phyloP scores from a whole-genome alignment of 306 rosid species.

The Rosa rugosa region DNA sequence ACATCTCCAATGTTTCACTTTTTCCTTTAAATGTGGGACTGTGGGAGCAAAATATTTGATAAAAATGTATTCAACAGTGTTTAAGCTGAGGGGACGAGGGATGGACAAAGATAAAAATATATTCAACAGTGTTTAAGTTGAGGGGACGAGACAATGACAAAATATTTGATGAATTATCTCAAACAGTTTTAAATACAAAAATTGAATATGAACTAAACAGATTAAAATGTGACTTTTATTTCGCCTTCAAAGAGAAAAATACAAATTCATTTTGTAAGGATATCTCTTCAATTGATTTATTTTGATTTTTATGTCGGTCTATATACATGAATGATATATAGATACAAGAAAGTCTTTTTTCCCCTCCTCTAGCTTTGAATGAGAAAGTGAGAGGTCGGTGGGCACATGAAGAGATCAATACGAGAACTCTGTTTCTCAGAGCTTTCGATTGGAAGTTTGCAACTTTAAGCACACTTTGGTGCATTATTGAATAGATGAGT shows the following conservation, averaged over 20 bases:
- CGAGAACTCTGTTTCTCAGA: not conserved
- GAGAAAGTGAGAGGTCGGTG: conserved; percentile 20
- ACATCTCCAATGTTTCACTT: not conserved
- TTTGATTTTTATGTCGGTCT: not conserved
- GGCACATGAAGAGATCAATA: not conserved
- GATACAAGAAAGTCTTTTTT: conserved; percentile 16
- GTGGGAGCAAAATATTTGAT: too few species aligned
- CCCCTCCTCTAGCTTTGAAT: conserved; percentile 20
- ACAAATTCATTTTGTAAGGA: not conserved
- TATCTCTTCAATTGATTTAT: not conserved
- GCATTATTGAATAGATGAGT: not conserved
- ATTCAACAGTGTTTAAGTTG: not conserved
- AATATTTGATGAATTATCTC: not conserved
- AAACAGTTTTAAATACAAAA: too few species aligned
- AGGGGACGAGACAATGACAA: not conserved
- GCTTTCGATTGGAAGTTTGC: not conserved
- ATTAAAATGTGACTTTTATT: not conserved
- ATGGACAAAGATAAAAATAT: not conserved
- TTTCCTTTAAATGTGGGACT: not conserved
- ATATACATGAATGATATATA: not conserved
- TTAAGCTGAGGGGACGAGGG: too few species aligned
- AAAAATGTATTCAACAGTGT: not conserved
- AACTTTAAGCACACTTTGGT: conserved; percentile 1
- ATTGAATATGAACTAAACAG: not conserved
- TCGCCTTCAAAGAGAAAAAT: not conserved